A percentile compares a stretch with the other conserved stretches of the same genome.
These are phyloP conservation scores for Aspergillus nanangensis DNA, from an alignment of 495 filamentous ascomycete species.

Conservation along the genomic window DNA sequence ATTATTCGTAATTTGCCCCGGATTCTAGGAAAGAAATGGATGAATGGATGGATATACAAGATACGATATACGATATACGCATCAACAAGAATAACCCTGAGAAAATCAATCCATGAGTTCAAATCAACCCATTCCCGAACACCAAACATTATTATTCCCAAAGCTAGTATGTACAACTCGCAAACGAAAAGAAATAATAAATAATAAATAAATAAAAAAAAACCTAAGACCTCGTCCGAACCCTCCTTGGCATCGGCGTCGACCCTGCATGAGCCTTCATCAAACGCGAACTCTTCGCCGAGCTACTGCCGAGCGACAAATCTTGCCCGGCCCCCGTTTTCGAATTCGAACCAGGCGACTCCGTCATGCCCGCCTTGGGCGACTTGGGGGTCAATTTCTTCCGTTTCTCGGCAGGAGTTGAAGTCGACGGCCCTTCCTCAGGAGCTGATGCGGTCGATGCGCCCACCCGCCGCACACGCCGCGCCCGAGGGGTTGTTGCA, in stretches of 20 bases:
- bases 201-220: slow-evolving; percentile 3
- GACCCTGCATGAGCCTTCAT: slow-evolving; percentile 35
- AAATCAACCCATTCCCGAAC: too few relatives aligned
- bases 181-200: not conserved
- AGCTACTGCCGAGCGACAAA: slow-evolving; percentile 12
- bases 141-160: too few relatives aligned
- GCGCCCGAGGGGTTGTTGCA: slow-evolving; percentile 29
- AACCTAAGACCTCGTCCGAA: slow-evolving; percentile 30
- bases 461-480: slow-evolving; percentile 34
- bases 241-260: slow-evolving; percentile 36
- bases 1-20: too few relatives aligned
- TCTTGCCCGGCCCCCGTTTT: not conserved
- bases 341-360: slow-evolving; percentile 13
- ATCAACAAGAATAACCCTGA: too few relatives aligned
- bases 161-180: too few relatives aligned
- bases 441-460: slow-evolving; percentile 16
- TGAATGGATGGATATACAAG: too few relatives aligned
- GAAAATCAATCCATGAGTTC: too few relatives aligned
- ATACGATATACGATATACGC: too few relatives aligned
- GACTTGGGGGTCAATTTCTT: slow-evolving; percentile 40
- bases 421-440: slow-evolving; percentile 6
- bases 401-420: slow-evolving; percentile 21
- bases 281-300: slow-evolving; percentile 28
- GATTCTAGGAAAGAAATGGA: too few relatives aligned
- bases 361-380: slow-evolving; percentile 20